phyloP scores from a whole-genome alignment of 768 basidiomycete species.

The Termitomyces sp. region DNA sequence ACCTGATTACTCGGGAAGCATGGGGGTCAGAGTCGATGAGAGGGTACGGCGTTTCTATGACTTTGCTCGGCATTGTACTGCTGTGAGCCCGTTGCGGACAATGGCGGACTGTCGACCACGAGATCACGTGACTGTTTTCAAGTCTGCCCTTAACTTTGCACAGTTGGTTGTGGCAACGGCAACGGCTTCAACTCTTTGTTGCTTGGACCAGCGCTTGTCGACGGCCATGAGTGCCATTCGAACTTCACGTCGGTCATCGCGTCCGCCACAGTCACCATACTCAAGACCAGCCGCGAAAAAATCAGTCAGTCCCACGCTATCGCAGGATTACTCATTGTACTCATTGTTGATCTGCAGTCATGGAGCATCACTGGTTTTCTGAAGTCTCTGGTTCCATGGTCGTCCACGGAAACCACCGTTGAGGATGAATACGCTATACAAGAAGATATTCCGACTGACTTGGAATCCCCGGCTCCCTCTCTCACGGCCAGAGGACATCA shows the following conservation, averaged over 20 bases:
- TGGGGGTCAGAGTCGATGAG: constrained; percentile 95
- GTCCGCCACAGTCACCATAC: constrained; percentile 51
- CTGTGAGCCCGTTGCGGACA: constrained; percentile 22
- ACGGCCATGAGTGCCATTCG: constrained; percentile 55
- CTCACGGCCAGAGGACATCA: constrained; percentile 23
- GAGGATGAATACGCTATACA: constrained; percentile 18
- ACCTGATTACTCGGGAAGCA: constrained; percentile 78
- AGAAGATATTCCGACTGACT: constrained; percentile 9
- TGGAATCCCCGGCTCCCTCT: constrained; percentile 15
- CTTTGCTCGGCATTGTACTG: constrained; percentile 42
- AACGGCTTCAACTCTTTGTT: constrained; percentile 10
- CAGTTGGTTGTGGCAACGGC: constrained; percentile 16
- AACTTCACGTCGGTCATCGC: constrained; percentile 30
- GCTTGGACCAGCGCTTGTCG: constrained; percentile 4
- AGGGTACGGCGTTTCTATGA: constrained; percentile 66
- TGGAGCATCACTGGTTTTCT: constrained; percentile 53
- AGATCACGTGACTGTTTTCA: constrained; percentile 24
- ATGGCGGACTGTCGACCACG: constrained; percentile 17
- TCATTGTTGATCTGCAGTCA: constrained; percentile 19
- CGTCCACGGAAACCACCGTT: constrained; percentile 15
- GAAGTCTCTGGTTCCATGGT: constrained; percentile 45
- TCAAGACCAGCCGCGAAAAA: constrained; percentile 38
- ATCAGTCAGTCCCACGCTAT: constrained; percentile 33
- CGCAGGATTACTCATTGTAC: neutral
- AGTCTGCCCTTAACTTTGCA: constrained; percentile 30